Evolutionary conservation across 2,329 filamentous ascomycete species (phyloP).

Genomic region (Calonectria fujianensis): DNA sequence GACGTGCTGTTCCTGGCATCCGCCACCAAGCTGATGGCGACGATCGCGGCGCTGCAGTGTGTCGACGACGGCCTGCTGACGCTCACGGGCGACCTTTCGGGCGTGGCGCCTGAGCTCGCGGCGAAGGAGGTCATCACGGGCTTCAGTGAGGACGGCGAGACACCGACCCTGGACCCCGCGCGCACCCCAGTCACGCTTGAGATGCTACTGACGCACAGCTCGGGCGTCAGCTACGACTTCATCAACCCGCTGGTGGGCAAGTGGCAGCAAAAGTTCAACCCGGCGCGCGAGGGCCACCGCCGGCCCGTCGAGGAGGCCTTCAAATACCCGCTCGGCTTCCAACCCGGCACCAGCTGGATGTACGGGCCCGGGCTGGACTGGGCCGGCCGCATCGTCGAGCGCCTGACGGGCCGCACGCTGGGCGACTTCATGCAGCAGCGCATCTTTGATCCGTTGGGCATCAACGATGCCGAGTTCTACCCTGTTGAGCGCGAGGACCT

Average conservation of each 20-base stretch:
- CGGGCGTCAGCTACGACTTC: constrained; percentile 69
- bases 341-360: constrained; percentile 71
- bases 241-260: constrained; percentile 59
- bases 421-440: constrained; percentile 65
- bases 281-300: constrained; percentile 38
- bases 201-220: constrained; percentile 71
- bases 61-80: constrained; percentile 70
- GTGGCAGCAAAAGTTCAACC: constrained; percentile 59
- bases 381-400: constrained; percentile 71
- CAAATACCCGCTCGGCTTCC: constrained; percentile 66
- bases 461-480: constrained; percentile 62
- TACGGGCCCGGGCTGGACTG: constrained; percentile 72
- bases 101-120: constrained; percentile 68
- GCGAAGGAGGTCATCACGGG: constrained; percentile 68
- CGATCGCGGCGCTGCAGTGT: constrained; percentile 71
- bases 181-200: constrained; percentile 67
- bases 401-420: constrained; percentile 64
- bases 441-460: constrained; percentile 66
- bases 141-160: constrained; percentile 64
- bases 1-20: constrained; percentile 62
- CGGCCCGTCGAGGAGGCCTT: constrained; percentile 65
- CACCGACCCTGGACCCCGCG: constrained; percentile 58
- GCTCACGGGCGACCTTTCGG: constrained; percentile 67
- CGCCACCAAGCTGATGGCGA: constrained; percentile 68
- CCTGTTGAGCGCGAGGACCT: constrained; percentile 61